phyloP scores from a whole-genome alignment of 2,329 filamentous ascomycete genomes.

The Colletotrichum tofieldiae region DNA sequence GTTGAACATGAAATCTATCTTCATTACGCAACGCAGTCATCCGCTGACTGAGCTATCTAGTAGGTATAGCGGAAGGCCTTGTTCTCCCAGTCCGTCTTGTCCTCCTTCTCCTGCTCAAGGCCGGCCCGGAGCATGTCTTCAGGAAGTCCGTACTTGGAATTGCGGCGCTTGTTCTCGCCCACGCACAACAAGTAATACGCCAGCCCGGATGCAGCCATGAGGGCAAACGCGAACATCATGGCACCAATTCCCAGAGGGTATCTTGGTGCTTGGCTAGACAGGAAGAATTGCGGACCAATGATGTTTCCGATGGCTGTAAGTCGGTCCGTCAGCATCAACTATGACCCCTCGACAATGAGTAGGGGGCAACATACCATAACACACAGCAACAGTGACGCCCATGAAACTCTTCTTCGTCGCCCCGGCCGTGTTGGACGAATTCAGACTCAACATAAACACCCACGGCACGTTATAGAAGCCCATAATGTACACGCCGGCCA shows the following conservation, averaged over 20 bases:
- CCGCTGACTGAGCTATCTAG: not conserved
- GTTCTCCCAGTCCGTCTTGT: slow-evolving; percentile 41
- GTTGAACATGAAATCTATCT: not conserved
- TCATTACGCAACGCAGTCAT: not conserved
- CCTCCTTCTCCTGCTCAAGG: slow-evolving; percentile 37
- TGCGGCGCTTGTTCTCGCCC: slow-evolving; percentile 47
- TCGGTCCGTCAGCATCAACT: slow-evolving; percentile 11
- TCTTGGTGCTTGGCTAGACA: slow-evolving; percentile 47
- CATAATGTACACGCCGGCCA: slow-evolving; percentile 53
- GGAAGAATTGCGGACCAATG: slow-evolving; percentile 51
- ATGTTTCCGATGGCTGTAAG: slow-evolving; percentile 50
- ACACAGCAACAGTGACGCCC: slow-evolving; percentile 48
- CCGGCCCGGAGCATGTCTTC: slow-evolving; percentile 33
- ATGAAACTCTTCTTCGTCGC: slow-evolving; percentile 53
- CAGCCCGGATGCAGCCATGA: slow-evolving; percentile 46
- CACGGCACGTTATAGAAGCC: slow-evolving; percentile 53
- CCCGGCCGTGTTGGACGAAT: slow-evolving; percentile 50
- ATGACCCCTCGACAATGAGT: slow-evolving; percentile 2
- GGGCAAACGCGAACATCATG: slow-evolving; percentile 49
- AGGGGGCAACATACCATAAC: slow-evolving; percentile 43
- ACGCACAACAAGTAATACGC: slow-evolving; percentile 46
- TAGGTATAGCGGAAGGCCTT: slow-evolving; percentile 41
- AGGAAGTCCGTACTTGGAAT: slow-evolving; percentile 30
- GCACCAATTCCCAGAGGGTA: slow-evolving; percentile 49
- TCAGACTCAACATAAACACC: slow-evolving; percentile 50